Evolutionary conservation across 139 green algal genomes (phyloP).

Genomic region (Chlamydomonas sp.): DNA sequence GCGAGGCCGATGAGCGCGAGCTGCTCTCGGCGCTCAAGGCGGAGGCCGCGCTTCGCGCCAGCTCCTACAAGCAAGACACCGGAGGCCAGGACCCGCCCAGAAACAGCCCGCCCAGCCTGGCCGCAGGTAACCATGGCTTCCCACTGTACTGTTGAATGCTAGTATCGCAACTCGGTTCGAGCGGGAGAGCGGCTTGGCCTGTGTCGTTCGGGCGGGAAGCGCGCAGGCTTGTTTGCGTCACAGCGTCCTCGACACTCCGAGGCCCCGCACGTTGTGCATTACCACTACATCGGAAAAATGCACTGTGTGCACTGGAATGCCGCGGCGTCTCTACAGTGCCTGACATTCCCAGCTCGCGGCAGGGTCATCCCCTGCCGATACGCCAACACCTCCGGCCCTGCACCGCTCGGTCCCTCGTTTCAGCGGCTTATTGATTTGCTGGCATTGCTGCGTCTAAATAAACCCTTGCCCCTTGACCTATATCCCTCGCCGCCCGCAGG

Average conservation of each 20-base stretch:
- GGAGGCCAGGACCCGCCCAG: slow-evolving; percentile 16
- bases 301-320: background rate
- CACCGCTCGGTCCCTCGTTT: background rate
- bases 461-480: background rate
- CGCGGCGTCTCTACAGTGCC: too few species aligned
- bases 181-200: too few species aligned
- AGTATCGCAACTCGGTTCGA: background rate
- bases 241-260: background rate
- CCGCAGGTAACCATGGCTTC: slow-evolving; percentile 1
- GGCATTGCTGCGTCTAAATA: background rate
- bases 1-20: slow-evolving; percentile 12
- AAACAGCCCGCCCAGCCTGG: slow-evolving; percentile 23
- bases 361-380: background rate
- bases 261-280: background rate
- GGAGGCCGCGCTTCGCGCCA: slow-evolving; percentile 9
- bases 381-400: background rate
- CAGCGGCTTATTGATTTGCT: background rate
- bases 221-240: background rate
- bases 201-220: background rate
- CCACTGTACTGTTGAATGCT: too few species aligned
- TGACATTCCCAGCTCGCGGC: background rate
- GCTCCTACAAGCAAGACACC: slow-evolving; percentile 27
- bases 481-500: background rate
- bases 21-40: slow-evolving; percentile 23
- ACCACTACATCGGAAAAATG: background rate